Evolutionary conservation across 345 rosid species (phyloP).

Genomic region (Ceriops decandra): DNA sequence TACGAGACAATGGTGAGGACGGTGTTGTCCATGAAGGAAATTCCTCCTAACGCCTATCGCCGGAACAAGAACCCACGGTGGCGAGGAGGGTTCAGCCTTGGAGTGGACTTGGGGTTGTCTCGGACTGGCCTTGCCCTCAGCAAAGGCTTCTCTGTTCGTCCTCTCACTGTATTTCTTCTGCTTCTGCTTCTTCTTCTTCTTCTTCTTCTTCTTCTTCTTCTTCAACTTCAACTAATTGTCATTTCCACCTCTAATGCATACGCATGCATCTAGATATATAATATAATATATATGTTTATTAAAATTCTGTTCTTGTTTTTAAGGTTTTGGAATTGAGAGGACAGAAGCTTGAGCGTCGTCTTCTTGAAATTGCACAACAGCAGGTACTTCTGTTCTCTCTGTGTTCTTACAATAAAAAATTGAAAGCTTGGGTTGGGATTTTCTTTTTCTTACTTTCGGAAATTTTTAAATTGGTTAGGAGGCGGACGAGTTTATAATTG

Average conservation of each 20-base stretch:
- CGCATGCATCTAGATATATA: too few relatives aligned
- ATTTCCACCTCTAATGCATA: background rate
- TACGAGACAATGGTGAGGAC: conserved; percentile 15
- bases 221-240: background rate
- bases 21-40: conserved; percentile 35
- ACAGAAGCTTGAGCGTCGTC: conserved; percentile 63
- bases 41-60: conserved; percentile 72
- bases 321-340: conserved; percentile 80
- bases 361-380: conserved; percentile 63
- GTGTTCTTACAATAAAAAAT: too few relatives aligned
- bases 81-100: conserved; percentile 90
- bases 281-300: too few relatives aligned
- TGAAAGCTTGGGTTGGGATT: background rate
- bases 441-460: background rate
- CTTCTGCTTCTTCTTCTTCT: too few relatives aligned
- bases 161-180: conserved; percentile 48
- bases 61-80: conserved; percentile 54
- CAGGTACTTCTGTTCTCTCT: conserved; percentile 35
- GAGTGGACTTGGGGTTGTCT: conserved; percentile 77
- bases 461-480: conserved; percentile 36
- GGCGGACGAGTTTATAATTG: conserved; percentile 78
- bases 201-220: too few relatives aligned
- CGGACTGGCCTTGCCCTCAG: conserved; percentile 78
- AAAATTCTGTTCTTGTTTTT: background rate
- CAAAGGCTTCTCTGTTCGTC: conserved; percentile 73